phyloP scores from a whole-genome alignment of 495 filamentous ascomycete genomes.

The Tetracladium marchalianum region DNA sequence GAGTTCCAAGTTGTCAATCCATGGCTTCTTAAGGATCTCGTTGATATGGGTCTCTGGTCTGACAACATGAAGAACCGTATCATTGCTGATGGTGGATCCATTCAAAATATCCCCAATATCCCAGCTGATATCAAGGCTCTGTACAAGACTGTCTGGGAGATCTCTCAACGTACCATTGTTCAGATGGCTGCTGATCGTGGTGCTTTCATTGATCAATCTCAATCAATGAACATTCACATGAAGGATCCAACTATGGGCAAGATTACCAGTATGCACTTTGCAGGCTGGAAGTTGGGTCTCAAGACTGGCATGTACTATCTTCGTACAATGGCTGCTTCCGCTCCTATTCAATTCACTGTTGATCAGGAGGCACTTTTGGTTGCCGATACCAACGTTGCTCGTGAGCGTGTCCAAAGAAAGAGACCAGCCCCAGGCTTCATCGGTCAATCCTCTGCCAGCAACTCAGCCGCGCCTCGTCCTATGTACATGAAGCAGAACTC shows the following conservation, averaged over 20 bases:
- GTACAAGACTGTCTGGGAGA: slow-evolving; percentile 99
- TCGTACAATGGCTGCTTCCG: slow-evolving; percentile 91
- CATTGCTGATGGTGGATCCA: slow-evolving; percentile 90
- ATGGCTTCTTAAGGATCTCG: slow-evolving; percentile 95
- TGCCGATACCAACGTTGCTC: slow-evolving; percentile 71
- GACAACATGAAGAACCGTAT: slow-evolving; percentile 99
- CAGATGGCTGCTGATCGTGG: slow-evolving; percentile 98
- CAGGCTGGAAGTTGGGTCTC: slow-evolving; percentile 96
- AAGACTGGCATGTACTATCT: slow-evolving; percentile 99
- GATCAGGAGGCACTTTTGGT: slow-evolving; percentile 94
- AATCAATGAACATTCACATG: slow-evolving; percentile 98
- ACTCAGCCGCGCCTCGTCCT: slow-evolving; percentile 30
- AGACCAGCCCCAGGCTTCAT: slow-evolving; percentile 47
- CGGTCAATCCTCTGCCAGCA: slow-evolving; percentile 25
- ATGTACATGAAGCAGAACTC: slow-evolving; percentile 30
- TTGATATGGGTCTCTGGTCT: slow-evolving; percentile 96
- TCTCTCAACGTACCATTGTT: slow-evolving; percentile 88
- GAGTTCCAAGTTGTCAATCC: slow-evolving; percentile 99
- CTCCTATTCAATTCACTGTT: slow-evolving; percentile 97
- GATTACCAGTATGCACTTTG: slow-evolving; percentile 98
- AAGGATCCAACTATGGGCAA: slow-evolving; percentile 99
- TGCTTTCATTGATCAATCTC: slow-evolving; percentile 96
- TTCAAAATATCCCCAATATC: slow-evolving; percentile 94
- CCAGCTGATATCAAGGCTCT: slow-evolving; percentile 90
- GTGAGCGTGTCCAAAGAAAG: slow-evolving; percentile 53